Conservation (phyloP, 352 stramenopile species). For the Pythium grandisporangium region DNA sequence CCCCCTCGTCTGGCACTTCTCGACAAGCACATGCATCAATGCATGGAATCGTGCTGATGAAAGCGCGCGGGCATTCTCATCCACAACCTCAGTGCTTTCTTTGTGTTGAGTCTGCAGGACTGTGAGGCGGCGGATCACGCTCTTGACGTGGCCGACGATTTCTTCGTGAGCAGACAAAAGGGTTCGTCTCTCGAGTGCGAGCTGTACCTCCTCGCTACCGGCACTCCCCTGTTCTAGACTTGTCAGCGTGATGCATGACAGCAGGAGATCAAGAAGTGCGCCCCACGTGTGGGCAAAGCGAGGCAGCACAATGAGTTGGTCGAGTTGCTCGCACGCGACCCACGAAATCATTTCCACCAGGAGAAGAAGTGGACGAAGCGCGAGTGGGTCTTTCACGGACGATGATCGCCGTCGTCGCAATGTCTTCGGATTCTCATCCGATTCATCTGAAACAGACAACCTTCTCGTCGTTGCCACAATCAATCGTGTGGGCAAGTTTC, state of each 20-base stretch:
- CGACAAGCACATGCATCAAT: conserved; percentile 44
- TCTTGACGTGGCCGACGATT: conserved; percentile 60
- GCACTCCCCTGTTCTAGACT: conserved; percentile 16
- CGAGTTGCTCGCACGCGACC: conserved; percentile 52
- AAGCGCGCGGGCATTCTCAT: not conserved
- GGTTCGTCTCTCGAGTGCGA: conserved; percentile 51
- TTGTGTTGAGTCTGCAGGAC: conserved; percentile 20
- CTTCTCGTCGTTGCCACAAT: not conserved
- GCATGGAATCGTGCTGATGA: conserved; percentile 10
- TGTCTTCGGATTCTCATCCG: not conserved
- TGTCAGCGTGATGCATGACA: conserved; percentile 45
- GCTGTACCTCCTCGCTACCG: conserved; percentile 18
- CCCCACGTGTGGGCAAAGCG: conserved; percentile 43
- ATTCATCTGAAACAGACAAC: not conserved
- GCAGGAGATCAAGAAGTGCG: conserved; percentile 37
- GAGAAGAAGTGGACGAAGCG: conserved; percentile 42
- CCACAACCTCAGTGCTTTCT: not conserved
- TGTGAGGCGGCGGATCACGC: conserved; percentile 41
- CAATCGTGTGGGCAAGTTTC: conserved; percentile 22
- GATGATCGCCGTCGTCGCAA: conserved; percentile 30
- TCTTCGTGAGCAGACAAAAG: conserved; percentile 60
- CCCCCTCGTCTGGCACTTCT: conserved; percentile 37
- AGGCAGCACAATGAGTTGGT: conserved; percentile 24
- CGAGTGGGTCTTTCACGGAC: conserved; percentile 49
- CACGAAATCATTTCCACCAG: conserved; percentile 52